Evolutionary conservation across 208 protist species (phyloP), one percentile per base, ranked within the genome.

Genomic region (Crithidia sp.): DNA sequence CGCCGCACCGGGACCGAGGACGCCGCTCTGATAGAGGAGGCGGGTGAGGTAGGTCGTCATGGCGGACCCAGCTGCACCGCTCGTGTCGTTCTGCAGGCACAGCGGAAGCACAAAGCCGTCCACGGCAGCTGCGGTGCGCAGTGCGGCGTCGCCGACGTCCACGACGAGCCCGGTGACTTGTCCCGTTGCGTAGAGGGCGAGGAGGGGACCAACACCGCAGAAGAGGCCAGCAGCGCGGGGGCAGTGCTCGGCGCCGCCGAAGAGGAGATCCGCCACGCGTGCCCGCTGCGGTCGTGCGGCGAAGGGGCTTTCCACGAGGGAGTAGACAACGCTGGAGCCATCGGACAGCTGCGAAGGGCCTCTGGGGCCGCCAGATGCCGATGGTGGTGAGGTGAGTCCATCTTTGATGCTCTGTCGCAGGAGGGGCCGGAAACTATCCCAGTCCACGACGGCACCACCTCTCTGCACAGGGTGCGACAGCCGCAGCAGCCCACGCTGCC

Each of bases 241-340:
- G 93, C 77, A 74, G 97, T 86, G 70, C 90, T 86, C 36, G 91
- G 96, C 77, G 3, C 45, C 60, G 41, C 94, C 89, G 54, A 96
- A 83, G 13, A 90, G 67, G 3, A 79, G 54, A 53, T 94, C 79
- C 4, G 84, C 87, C 43, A 88, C 58, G 19, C 76, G 76, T 13
- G 82, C 70, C 0, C 90, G 80, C 72, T 96, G 89, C n/a, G 50
- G 66, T 16, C 82, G 81, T 9, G 85, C 87, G 10, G 84, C 83
- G 39, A 93, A 82, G 9, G 89, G 86, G 36, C 79, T 67, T 59
- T 96, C 92, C 4, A 92, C 82, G 40, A 84, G 66, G 12, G 84
- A 77, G 67, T 84, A 57, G 28, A 82, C 45, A 14, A 63, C 78
- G 3, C 70, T 61, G 16, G 45, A 28, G 7, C 43, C 17, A 6